These are phyloP conservation scores for Acanthamoeba sp. DNA, from an alignment of 208 protist species.

Conservation along the genomic window DNA sequence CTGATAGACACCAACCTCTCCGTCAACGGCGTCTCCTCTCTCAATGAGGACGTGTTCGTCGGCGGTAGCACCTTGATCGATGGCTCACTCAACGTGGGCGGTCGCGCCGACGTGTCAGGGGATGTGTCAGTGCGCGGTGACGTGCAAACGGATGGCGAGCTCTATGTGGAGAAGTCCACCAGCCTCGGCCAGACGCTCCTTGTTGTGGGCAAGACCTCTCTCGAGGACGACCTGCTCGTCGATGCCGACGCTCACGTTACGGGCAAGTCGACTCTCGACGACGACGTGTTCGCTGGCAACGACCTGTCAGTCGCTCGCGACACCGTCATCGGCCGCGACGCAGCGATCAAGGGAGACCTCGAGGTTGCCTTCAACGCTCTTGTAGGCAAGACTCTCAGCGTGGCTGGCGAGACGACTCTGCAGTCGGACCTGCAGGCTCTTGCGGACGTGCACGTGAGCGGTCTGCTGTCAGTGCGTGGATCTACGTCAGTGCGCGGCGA, in stretches of 20 bases:
- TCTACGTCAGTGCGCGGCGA: too few relatives aligned
- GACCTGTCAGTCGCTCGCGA: neutral
- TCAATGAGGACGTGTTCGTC: neutral
- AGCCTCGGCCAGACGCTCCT: conserved; percentile 7
- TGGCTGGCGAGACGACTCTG: neutral
- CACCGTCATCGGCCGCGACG: neutral
- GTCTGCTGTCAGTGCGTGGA: neutral
- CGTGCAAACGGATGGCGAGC: neutral
- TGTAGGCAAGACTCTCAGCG: neutral
- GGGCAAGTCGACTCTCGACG: neutral
- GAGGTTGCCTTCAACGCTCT: neutral
- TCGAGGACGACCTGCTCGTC: neutral
- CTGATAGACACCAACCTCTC: neutral
- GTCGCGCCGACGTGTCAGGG: neutral
- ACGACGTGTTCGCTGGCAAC: neutral
- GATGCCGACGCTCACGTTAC: neutral
- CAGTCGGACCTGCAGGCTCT: neutral
- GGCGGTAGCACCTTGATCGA: neutral
- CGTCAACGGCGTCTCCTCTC: neutral
- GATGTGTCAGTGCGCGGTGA: neutral
- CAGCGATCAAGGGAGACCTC: neutral
- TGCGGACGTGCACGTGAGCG: neutral
- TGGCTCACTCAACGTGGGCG: neutral
- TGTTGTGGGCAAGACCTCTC: neutral
- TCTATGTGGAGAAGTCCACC: conserved; percentile 2